Conservation (phyloP, 2,329 filamentous ascomycete species). For the Ilyonectria robusta region DNA sequence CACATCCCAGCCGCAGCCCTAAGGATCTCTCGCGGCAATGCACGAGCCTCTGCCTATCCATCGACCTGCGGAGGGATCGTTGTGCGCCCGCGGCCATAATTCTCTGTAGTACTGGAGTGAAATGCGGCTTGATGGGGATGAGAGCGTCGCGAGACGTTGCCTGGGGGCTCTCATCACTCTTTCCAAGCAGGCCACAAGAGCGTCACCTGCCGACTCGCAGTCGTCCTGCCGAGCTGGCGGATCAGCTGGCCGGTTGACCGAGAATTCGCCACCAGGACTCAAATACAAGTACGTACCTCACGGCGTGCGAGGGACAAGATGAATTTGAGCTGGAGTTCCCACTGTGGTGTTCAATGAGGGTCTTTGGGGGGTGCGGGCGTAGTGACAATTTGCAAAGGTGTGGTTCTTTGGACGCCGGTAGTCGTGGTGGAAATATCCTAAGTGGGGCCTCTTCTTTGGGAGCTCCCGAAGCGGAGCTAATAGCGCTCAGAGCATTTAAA, state of each 20-base stretch:
- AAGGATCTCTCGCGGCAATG: neutral
- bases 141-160: too few relatives aligned
- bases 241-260: neutral
- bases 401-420: slow-evolving; percentile 14
- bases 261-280: neutral
- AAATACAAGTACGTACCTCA: neutral
- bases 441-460: neutral
- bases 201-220: neutral
- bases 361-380: slow-evolving; percentile 5
- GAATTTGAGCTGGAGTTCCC: neutral
- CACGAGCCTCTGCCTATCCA: neutral
- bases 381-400: slow-evolving; percentile 7
- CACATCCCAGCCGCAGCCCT: neutral
- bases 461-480: slow-evolving; percentile 29
- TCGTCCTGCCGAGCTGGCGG: neutral
- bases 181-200: neutral
- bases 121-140: too few relatives aligned
- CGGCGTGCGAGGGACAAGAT: neutral
- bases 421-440: slow-evolving; percentile 5
- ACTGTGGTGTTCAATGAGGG: neutral
- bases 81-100: neutral
- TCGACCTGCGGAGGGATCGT: neutral
- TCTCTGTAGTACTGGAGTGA: neutral
- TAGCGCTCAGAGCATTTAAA: slow-evolving; percentile 33
- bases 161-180: too few relatives aligned